These are phyloP conservation scores for Fraxinus angustifolia DNA, from an alignment of 305 asterid genomes.

Conservation along the genomic window DNA sequence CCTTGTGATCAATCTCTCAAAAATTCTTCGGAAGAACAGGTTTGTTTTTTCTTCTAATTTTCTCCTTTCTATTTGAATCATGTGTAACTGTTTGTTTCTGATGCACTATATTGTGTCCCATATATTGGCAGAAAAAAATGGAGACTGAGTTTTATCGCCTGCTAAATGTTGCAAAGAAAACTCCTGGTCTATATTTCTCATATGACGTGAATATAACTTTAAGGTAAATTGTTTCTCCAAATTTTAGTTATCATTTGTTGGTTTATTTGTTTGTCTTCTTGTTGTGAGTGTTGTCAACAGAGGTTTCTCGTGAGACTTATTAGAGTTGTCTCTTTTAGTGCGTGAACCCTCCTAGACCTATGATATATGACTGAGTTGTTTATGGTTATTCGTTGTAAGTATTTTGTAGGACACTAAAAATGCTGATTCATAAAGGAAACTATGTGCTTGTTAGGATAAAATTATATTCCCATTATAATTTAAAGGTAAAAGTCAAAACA, in stretches of 20 bases:
- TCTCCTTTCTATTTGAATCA: constrained; percentile 17
- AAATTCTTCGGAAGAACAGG: constrained; percentile 72
- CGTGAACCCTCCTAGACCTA: neutral
- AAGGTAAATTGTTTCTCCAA: constrained; percentile 46
- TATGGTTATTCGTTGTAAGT: neutral
- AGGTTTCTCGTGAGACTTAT: neutral
- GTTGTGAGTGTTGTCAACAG: neutral
- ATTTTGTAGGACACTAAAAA: neutral
- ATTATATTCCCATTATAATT: neutral
- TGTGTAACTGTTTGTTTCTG: constrained; percentile 13
- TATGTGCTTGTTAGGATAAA: neutral
- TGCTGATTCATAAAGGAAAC: neutral
- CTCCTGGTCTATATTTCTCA: constrained; percentile 80
- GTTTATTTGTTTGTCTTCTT: neutral
- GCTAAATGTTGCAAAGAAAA: constrained; percentile 64
- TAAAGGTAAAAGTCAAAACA: neutral
- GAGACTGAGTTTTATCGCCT: constrained; percentile 65
- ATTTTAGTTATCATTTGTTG: constrained; percentile 14
- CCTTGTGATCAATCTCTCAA: constrained; percentile 79
- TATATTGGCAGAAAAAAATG: constrained; percentile 61
- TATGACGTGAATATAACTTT: constrained; percentile 83
- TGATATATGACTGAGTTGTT: neutral
- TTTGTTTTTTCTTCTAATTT: constrained; percentile 18
- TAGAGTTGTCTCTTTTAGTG: neutral
- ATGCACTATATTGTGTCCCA: constrained; percentile 20